These are phyloP conservation scores for Spizellomyces sp. DNA, from an alignment of 192 early-diverging fungal genomes.

Conservation along the genomic window DNA sequence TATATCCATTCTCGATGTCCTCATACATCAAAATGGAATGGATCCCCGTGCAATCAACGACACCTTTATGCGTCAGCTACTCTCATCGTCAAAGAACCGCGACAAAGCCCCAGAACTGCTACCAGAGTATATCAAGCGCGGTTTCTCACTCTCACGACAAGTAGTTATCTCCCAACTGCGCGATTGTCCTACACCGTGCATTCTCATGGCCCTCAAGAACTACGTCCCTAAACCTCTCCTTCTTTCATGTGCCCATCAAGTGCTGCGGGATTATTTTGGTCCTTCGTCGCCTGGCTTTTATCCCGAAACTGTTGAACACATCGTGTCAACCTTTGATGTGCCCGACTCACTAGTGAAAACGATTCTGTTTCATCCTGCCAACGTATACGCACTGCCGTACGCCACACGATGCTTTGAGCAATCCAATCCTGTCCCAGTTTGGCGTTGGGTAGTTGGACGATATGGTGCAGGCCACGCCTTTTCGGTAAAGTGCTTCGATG, in stretches of 20 bases:
- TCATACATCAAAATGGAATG: conserved; percentile 24
- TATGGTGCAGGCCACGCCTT: conserved; percentile 13
- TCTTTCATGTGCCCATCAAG: not conserved
- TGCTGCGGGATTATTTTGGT: conserved; percentile 8
- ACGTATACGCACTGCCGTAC: conserved; percentile 8
- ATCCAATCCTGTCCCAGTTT: conserved; percentile 14
- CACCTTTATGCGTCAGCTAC: conserved; percentile 9
- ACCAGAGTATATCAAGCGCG: conserved; percentile 9
- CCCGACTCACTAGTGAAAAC: conserved; percentile 10
- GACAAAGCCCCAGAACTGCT: not conserved
- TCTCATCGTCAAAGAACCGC: conserved; percentile 1
- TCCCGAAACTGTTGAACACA: not conserved
- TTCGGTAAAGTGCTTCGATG: conserved; percentile 1
- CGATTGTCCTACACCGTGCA: not conserved
- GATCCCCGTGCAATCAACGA: conserved; percentile 19
- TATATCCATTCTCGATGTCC: conserved; percentile 19
- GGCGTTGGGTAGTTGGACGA: conserved; percentile 20
- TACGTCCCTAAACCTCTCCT: conserved; percentile 12
- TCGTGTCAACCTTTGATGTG: not conserved
- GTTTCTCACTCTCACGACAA: conserved; percentile 14
- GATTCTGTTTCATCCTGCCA: conserved; percentile 14
- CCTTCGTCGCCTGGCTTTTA: not conserved
- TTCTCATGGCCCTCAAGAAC: conserved; percentile 1
- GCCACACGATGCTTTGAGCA: conserved; percentile 31
- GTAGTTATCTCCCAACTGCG: conserved; percentile 7